Evolutionary conservation across 441 rosid species (phyloP), one percentile per base, ranked within the genome.

Genomic region (Pelargonium fulgidum): DNA sequence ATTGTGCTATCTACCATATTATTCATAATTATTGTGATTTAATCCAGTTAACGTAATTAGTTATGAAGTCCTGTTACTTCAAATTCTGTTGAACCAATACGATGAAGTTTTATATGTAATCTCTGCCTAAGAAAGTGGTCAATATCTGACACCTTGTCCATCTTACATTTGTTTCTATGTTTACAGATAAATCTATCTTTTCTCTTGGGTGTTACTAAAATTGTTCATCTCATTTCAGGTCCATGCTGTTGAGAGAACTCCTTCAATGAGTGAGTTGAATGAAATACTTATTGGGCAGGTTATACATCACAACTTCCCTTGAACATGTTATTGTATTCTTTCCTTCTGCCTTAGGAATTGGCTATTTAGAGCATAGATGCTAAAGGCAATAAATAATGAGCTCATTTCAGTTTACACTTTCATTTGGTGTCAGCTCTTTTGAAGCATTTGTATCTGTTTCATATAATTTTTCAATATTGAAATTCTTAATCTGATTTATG

Each of bases 241-340:
- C 75, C 82, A 75, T 76, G 95, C 91, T 67, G 92, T 93, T 70
- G 97, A 91, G 83, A 85, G 77, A 83, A 91, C 99, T 72, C 97
- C 97, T 77, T 91, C 97, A 65, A 88, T 91, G 99, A 93, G 99
- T 14, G 97, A 89, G 85, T 77, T 93, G 78, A 93, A 81, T 85
- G 95, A 93, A 81, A 87, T 93, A 75, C 89, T 93, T 70, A 87
- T 93, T 70, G 89, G 96, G 19, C 97, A 93, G 96, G 99, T 93
- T 36, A 87, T 72, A 36, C 41, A 54, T 54, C 61, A 16, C 9
- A 47, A 47, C 52, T 10, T 47, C n/a, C 52, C 52, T n/a, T n/a
- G 14, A 47, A 47, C n/a, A 47, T 47, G 14, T 47, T 47, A 1
- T 54, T 14, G 4, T 14, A 24, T n/a, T 54, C 19, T 65, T 16